These are phyloP conservation scores for Alternaria sp. DNA, from an alignment of 2,329 filamentous ascomycete species.

Conservation along the genomic window DNA sequence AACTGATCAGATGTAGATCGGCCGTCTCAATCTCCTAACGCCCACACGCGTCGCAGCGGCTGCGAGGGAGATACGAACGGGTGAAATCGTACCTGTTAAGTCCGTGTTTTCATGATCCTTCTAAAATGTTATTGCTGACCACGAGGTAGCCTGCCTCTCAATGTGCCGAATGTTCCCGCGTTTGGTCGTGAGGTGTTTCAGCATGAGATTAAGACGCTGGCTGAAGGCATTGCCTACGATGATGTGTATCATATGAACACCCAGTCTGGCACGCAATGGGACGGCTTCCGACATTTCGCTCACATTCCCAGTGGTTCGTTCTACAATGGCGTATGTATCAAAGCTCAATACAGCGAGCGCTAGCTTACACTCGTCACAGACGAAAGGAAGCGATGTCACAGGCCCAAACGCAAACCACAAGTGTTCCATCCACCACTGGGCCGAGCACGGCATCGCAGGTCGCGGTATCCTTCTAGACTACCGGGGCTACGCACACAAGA, in stretches of 20 bases:
- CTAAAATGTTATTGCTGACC: constrained; percentile 6
- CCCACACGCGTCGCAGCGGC: constrained; percentile 62
- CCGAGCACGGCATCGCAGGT: constrained; percentile 54
- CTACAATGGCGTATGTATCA: constrained; percentile 47
- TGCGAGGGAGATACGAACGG: constrained; percentile 60
- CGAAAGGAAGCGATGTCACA: constrained; percentile 51
- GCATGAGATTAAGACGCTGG: constrained; percentile 59
- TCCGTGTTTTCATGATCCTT: constrained; percentile 36
- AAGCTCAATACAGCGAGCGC: accelerated
- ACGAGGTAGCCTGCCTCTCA: constrained; percentile 56
- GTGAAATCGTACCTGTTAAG: constrained; percentile 64
- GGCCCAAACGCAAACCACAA: constrained; percentile 52
- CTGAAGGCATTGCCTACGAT: constrained; percentile 49
- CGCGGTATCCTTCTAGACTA: constrained; percentile 55
- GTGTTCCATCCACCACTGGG: constrained; percentile 55
- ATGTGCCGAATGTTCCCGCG: constrained; percentile 59
- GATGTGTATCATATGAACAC: constrained; percentile 54
- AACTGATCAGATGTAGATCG: constrained; percentile 42
- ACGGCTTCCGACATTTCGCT: constrained; percentile 55
- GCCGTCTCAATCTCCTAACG: constrained; percentile 63
- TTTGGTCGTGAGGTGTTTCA: constrained; percentile 61
- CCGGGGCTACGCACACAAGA: constrained; percentile 49
- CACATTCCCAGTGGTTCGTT: constrained; percentile 49
- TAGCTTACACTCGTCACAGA: constrained; percentile 17
- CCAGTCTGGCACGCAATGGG: constrained; percentile 55